A percentile compares a stretch with the other conserved stretches of the same genome.
phyloP scores from a whole-genome alignment of 75 land plant genomes.

The Larix kaempferi region DNA sequence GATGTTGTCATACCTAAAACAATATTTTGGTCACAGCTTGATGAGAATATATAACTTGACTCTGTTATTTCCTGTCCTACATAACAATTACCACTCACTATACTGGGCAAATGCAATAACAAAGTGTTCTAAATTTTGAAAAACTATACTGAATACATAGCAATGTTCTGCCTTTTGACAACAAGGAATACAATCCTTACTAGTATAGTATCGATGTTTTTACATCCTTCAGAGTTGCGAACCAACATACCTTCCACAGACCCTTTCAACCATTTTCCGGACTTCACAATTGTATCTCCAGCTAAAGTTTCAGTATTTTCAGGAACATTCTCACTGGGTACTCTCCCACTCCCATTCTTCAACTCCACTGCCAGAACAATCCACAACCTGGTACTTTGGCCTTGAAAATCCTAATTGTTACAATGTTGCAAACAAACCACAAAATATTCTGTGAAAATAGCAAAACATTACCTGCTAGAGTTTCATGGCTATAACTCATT shows the following conservation, averaged over 20 bases:
- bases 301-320: background rate
- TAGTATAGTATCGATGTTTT: background rate
- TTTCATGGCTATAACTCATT: background rate
- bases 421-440: background rate
- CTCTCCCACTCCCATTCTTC: background rate
- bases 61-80: background rate
- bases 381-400: background rate
- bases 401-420: background rate
- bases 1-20: background rate
- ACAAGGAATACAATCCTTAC: background rate
- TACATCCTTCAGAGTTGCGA: background rate
- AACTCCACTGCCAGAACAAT: slow-evolving; percentile 1
- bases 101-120: background rate
- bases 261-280: background rate
- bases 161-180: background rate
- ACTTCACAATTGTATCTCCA: background rate
- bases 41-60: background rate
- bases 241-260: background rate
- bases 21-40: background rate
- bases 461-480: slow-evolving; percentile 1
- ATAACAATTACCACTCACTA: background rate
- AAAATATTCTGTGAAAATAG: background rate
- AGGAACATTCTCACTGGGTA: slow-evolving; percentile 1
- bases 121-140: too few relatives aligned
- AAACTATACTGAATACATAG: background rate